Evolutionary conservation across 306 rosid genomes (phyloP).

Genomic region (Pterocarpus macrocarpus): DNA sequence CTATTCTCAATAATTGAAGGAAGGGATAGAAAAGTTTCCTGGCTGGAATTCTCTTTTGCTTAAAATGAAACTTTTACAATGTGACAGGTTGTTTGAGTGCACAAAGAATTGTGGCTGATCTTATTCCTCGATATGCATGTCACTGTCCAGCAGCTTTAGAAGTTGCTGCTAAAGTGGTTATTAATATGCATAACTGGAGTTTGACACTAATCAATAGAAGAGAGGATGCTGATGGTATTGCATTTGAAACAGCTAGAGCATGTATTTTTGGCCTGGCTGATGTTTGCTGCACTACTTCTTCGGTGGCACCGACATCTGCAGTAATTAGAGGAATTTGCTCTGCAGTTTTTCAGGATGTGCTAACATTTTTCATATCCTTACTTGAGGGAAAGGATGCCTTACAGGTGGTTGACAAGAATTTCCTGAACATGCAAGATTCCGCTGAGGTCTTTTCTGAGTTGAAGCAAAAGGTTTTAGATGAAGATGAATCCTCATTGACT

Average conservation of each 20-base stretch:
- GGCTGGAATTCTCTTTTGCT: constrained; percentile 48
- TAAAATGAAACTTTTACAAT: constrained; percentile 34
- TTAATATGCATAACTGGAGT: constrained; percentile 82
- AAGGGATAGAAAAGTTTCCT: constrained; percentile 17
- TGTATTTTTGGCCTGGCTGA: constrained; percentile 81
- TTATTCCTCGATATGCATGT: constrained; percentile 88
- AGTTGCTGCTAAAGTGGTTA: constrained; percentile 80
- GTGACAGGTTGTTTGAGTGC: constrained; percentile 83
- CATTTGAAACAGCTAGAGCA: constrained; percentile 80
- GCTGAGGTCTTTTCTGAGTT: constrained; percentile 65
- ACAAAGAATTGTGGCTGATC: constrained; percentile 85
- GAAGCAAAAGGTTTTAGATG: constrained; percentile 65
- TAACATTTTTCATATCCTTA: constrained; percentile 66
- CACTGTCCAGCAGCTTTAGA: constrained; percentile 90
- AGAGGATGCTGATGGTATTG: constrained; percentile 72
- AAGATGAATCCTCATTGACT: constrained; percentile 61
- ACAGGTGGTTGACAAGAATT: constrained; percentile 63
- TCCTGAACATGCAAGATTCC: constrained; percentile 68
- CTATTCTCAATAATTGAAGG: constrained; percentile 31
- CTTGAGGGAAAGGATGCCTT: constrained; percentile 79
- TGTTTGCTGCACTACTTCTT: constrained; percentile 73
- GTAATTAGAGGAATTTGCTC: constrained; percentile 81
- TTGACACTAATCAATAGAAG: constrained; percentile 65
- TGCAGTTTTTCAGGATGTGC: constrained; percentile 80
- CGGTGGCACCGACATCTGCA: constrained; percentile 73